Evolutionary conservation across 306 rosid species (phyloP), one percentile per base, ranked within the genome.

Genomic region (Castanospermum australe): DNA sequence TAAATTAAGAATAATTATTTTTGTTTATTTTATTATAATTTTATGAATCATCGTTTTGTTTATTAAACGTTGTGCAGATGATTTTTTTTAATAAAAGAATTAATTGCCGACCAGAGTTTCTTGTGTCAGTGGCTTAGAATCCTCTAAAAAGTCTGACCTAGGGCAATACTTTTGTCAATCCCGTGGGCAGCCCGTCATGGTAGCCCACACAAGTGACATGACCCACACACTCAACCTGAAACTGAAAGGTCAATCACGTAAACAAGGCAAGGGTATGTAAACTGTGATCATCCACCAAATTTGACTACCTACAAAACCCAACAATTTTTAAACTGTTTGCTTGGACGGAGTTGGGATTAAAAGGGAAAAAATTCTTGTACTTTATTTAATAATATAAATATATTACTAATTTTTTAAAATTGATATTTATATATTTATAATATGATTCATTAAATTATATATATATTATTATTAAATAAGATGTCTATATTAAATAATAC

Each of bases 101-200:
- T 33, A 68, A 73, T 61, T 73, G 92, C 92, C 90, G 97, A 88
- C 92, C 87, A 79, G 60, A 79, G 88, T 86, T 91, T 82, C 90
- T 89, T 84, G 93, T 86, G 89, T 86, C 55, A 86, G 67, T 65
- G 82, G 90, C 61, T 82, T 80, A 83, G 86, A 82, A 69, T 84
- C 75, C 56, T 81, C 67, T 22, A 48, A 75, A 21, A 56, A 52
- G 74, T 93, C 78, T 88, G 94, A 91, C 89, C 86, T 85, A 36
- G 82, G 86, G 85, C 81, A 79, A 84, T 82, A 76, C 61, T 81
- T 78, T 84, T 82, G 96, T 88, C 97, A 90, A 94, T 92, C 96
- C 89, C 96, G 93, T 92, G 97, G 96, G 83, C 75, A 82, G 91
- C 86, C 88, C 88, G 86, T 84, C 92, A 86, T 81, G 90, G 85